Conservation (phyloP, 2,329 filamentous ascomycete genomes). For the Botryotinia convoluta region DNA sequence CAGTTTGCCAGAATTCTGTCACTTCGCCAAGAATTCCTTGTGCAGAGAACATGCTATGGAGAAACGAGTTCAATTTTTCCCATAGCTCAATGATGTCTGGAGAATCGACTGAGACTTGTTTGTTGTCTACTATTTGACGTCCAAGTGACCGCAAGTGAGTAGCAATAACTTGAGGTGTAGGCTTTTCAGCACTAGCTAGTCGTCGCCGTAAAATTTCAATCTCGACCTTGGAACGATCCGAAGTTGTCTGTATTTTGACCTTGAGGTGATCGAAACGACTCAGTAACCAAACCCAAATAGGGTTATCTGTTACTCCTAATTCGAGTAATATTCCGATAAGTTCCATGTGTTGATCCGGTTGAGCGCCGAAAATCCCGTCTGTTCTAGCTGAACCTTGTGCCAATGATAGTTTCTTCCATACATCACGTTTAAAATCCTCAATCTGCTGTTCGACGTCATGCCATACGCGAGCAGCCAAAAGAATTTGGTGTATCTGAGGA, state of each 20-base stretch:
- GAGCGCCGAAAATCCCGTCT: conserved; percentile 31
- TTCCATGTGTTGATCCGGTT: conserved; percentile 85
- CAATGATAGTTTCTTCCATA: conserved; percentile 78
- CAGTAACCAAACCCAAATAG: conserved; percentile 92
- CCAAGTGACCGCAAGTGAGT: conserved; percentile 73
- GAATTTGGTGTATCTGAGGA: conserved; percentile 76
- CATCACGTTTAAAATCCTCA: conserved; percentile 79
- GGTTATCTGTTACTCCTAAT: conserved; percentile 90
- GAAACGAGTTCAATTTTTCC: conserved; percentile 78
- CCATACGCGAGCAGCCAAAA: conserved; percentile 93
- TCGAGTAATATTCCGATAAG: conserved; percentile 87
- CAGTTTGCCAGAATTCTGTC: conserved; percentile 89
- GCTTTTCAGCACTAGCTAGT: conserved; percentile 71
- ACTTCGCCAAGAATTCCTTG: conserved; percentile 85
- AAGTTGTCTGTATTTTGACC: conserved; percentile 73
- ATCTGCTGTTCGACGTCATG: conserved; percentile 87
- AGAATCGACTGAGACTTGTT: conserved; percentile 67
- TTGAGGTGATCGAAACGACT: conserved; percentile 89
- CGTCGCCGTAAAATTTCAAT: conserved; percentile 86
- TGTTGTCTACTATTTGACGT: conserved; percentile 62
- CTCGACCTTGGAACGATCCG: conserved; percentile 85
- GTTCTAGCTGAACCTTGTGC: conserved; percentile 52
- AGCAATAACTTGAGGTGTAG: conserved; percentile 65
- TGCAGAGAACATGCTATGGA: conserved; percentile 71
- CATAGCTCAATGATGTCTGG: conserved; percentile 83